phyloP scores from a whole-genome alignment of 73 alveolate genomes.

The Paramecium octaurelia region DNA sequence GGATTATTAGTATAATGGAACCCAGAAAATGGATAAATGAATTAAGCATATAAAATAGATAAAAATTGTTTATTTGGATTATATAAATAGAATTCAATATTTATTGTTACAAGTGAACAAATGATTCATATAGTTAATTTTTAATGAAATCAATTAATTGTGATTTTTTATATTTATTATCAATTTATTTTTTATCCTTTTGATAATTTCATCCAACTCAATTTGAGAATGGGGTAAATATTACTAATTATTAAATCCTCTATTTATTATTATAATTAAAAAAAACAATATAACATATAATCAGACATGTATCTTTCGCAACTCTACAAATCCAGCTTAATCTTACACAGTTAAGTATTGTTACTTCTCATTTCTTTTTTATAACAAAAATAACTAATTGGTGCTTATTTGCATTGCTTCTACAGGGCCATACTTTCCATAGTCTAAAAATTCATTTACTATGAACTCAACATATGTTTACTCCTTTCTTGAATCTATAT shows the following conservation, averaged over 20 bases:
- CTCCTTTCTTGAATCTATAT: not conserved
- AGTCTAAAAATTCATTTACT: not conserved
- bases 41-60: not conserved
- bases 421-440: conserved; percentile 19
- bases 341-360: not conserved
- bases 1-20: not conserved
- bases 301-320: not conserved
- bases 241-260: too few relatives aligned
- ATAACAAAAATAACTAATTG: conserved; percentile 11
- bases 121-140: not conserved
- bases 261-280: too few relatives aligned
- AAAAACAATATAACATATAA: not conserved
- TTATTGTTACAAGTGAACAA: not conserved
- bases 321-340: not conserved
- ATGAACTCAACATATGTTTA: not conserved
- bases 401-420: not conserved
- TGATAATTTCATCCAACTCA: not conserved
- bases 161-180: conserved; percentile 67
- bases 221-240: too few relatives aligned
- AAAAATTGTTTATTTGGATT: not conserved
- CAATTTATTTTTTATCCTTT: not conserved
- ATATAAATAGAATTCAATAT: not conserved
- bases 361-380: not conserved
- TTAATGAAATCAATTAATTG: not conserved
- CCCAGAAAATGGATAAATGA: not conserved